Evolutionary conservation across 2,329 filamentous ascomycete genomes (phyloP), one percentile per base, ranked within the genome.

Genomic region (Fusarium compactum): DNA sequence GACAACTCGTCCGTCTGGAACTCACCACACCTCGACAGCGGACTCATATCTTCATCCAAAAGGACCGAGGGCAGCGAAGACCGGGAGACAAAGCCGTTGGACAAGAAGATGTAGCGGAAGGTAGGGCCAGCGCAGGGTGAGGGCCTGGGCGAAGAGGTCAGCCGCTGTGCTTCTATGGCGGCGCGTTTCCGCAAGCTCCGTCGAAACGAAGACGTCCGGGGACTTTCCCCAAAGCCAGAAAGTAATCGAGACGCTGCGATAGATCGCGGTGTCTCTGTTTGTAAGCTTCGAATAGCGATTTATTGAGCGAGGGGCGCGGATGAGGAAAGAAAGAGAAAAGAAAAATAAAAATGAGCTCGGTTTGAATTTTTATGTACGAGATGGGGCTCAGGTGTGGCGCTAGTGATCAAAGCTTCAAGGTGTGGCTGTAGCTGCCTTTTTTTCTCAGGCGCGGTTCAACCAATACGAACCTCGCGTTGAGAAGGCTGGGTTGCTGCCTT

Each of bases 211-310:
- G 86, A 87, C 87, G 95, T 98, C 95, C 95, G 95, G 95, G 95
- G 95, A 98, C 95, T 98, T 98, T 98, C 95, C 95, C 95, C 94
- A 96, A 98, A 98, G 95, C 95, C 27, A 70, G 46, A 58, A 48
- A 48, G 77, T 79, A 79, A 48, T 20, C 16, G 60, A 82, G 73
- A 81, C 73, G 76, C 76, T 76, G 71, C 67, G 58, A 62, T 52
- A 32, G 40, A 66, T 47, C 54, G 54, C 63, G 66, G 65, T 57
- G 78, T 88, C 86, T 92, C 93, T 91, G 93, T 97, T 85, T 91
- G 93, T 94, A 84, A 94, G 95, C 95, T 98, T 97, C 92, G 94
- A 97, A 97, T 90, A 92, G 95, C 95, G 95, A 98, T 97, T 94
- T 94, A 94, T 98, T 90, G 94, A 95, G 88, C 95, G 95, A 97